Evolutionary conservation across 768 basidiomycete species (phyloP).

Genomic region (Saitozyma podzolica): DNA sequence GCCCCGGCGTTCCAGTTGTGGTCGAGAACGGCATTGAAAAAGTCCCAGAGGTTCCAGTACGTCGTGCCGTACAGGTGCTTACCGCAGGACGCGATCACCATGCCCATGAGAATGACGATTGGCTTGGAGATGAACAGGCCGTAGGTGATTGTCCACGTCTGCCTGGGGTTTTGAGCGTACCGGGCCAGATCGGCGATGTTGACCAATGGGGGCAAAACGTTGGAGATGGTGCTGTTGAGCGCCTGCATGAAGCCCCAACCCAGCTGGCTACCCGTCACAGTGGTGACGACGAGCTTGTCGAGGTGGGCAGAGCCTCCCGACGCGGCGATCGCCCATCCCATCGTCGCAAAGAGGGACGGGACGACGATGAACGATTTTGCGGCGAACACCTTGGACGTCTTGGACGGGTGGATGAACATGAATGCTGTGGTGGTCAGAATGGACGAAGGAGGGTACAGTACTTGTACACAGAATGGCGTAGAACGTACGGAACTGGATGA

Average conservation of each 20-base stretch:
- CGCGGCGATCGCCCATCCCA: slow-evolving; percentile 8
- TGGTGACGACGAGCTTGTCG: slow-evolving; percentile 11
- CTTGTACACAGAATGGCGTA: neutral
- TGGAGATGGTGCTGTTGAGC: slow-evolving; percentile 10
- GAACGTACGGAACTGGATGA: slow-evolving; percentile 13
- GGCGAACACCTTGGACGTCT: slow-evolving; percentile 11
- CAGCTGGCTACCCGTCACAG: slow-evolving; percentile 9
- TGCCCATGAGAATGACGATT: slow-evolving; percentile 14
- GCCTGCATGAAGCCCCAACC: slow-evolving; percentile 15
- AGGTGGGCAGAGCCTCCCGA: slow-evolving; percentile 13
- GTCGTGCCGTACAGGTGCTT: slow-evolving; percentile 13
- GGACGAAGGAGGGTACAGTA: too few species aligned
- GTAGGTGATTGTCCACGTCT: slow-evolving; percentile 14
- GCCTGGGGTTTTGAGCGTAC: slow-evolving; percentile 14
- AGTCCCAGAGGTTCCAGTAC: slow-evolving; percentile 21
- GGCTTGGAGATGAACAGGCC: slow-evolving; percentile 13
- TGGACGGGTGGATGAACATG: slow-evolving; percentile 18
- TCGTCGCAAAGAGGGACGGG: slow-evolving; percentile 11
- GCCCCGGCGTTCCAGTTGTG: slow-evolving; percentile 16
- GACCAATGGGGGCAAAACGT: slow-evolving; percentile 15
- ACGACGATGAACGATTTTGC: slow-evolving; percentile 14
- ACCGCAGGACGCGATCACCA: slow-evolving; percentile 14
- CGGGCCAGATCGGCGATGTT: slow-evolving; percentile 16
- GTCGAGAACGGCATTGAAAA: slow-evolving; percentile 14
- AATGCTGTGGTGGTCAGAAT: slow-evolving; percentile 1